Conservation (phyloP, 768 basidiomycete genomes). For the Jaapia argillacea region DNA sequence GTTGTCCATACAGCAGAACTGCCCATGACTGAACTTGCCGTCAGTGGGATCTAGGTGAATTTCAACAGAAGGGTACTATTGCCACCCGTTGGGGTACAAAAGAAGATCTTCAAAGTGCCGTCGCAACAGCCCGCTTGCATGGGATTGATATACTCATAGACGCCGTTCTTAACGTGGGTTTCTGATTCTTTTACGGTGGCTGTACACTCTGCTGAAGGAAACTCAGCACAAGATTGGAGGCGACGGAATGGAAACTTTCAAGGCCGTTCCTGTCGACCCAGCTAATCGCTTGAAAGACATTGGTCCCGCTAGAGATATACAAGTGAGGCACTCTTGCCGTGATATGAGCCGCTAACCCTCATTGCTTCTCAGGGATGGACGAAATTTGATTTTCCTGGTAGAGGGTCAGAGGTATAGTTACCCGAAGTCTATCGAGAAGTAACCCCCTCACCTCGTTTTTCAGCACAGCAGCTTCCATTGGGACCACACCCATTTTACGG, state of each 20-base stretch:
- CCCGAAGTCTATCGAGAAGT: conserved; percentile 8
- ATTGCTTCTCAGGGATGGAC: conserved; percentile 70
- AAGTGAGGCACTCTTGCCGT: no score
- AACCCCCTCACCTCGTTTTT: not conserved
- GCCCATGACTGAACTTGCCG: not conserved
- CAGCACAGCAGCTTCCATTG: conserved; percentile 68
- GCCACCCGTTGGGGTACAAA: conserved; percentile 84
- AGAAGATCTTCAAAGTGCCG: conserved; percentile 65
- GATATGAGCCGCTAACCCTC: no score
- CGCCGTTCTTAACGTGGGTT: conserved; percentile 75
- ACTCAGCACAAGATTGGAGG: conserved; percentile 77
- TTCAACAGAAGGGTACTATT: conserved; percentile 61
- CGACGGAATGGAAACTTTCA: conserved; percentile 61
- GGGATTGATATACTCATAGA: conserved; percentile 76
- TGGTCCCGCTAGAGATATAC: conserved; percentile 54
- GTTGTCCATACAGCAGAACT: not conserved
- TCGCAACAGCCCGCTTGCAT: conserved; percentile 52
- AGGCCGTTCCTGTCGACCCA: conserved; percentile 61
- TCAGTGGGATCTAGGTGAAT: conserved; percentile 89
- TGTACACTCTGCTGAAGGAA: not conserved
- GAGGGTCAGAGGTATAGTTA: conserved; percentile 52
- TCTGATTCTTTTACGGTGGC: not conserved
- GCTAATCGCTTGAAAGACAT: conserved; percentile 53
- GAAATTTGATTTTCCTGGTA: conserved; percentile 74
- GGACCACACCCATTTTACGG: conserved; percentile 74